Percentiles rank a stretch among this genome's conserved stretches.
Conservation (phyloP, 352 stramenopile species). For the Globisporangium canariense region DNA sequence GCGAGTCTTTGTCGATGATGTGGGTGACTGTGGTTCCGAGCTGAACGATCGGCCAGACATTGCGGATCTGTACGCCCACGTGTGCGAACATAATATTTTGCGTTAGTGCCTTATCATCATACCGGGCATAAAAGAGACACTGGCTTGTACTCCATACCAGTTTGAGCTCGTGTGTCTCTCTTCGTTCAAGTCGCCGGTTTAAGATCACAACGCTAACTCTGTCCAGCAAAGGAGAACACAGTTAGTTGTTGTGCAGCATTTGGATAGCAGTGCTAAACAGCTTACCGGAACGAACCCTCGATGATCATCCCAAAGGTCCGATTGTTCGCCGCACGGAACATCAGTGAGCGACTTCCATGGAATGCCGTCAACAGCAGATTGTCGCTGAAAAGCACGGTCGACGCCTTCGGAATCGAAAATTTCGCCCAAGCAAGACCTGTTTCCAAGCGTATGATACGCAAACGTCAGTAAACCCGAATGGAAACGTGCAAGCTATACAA, state of each 20-base stretch:
- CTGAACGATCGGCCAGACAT: conserved; percentile 64
- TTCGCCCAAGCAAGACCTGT: conserved; percentile 60
- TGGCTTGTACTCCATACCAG: conserved; percentile 20
- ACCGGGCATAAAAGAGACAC: not conserved
- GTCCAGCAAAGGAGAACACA: not conserved
- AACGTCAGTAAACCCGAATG: not conserved
- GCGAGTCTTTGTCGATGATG: conserved; percentile 53
- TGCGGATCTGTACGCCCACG: conserved; percentile 30
- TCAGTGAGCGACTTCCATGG: conserved; percentile 45
- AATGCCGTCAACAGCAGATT: conserved; percentile 45
- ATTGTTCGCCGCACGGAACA: conserved; percentile 62
- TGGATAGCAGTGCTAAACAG: not conserved
- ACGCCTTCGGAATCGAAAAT: conserved; percentile 55
- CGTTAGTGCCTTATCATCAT: not conserved
- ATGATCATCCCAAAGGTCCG: conserved; percentile 48
- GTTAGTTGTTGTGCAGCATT: too few relatives aligned
- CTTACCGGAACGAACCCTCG: conserved; percentile 53
- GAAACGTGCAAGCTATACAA: not conserved
- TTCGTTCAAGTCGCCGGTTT: conserved; percentile 36
- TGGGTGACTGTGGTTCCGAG: conserved; percentile 50
- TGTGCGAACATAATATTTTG: too few relatives aligned
- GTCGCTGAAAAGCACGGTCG: conserved; percentile 47
- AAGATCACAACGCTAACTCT: conserved; percentile 54
- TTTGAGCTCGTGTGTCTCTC: conserved; percentile 51
- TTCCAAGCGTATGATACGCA: not conserved